Base-by-base conservation (phyloP, 2,329 filamentous ascomycete species). In the Penicillium sp. region DNA sequence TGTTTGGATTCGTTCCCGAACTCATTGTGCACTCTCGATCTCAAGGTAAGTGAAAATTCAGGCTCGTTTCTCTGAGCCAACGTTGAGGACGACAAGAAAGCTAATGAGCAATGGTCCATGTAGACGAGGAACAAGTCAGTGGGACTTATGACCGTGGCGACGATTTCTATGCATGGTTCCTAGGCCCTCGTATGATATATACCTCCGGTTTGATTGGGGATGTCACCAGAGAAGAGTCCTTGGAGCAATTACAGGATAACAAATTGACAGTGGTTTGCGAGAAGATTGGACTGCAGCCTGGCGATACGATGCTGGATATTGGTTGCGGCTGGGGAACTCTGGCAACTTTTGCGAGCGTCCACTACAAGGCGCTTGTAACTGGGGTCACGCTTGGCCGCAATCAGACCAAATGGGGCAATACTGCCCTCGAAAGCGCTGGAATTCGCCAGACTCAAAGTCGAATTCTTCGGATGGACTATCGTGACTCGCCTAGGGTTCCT, bases 281-380 rank as follows among this genome's bases (percentile, higher is more conserved):
- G 75, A 95, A 95, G 82, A 89, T 95, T 59, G 84, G 78, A 29
- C 81, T 95, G 54, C 80, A 90, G 76, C 73, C 85, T 65, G 89
- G 85, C 63, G 90, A 95, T 71, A 80, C 74, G 43, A 79, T 95
- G 77, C 85, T 95, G 56, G 90, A 95, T 67, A 93, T 95, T 68
- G 90, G 90, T 67, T 95, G 90, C 70, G 91, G 91, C 62, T 95
- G 91, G 90, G 90, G 90, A 66, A 95, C 90, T 16, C 86, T 95
- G 51, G 86, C 89, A 67, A 88, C 87, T 64, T 95, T 91, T 68
- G 91, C 90, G 62, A 90, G 86, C 65, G 83, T 87, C 72, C 89
- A 93, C 81, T 94, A 92, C 71, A 89, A 89, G 55, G 88, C 88
- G 49, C 57, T 65, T 6, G 64, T 68, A 4, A 65, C 88, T 28